A percentile compares a stretch with the other conserved stretches of the same genome.
Evolutionary conservation across 768 basidiomycete species (phyloP).

Genomic region (Termitomyces sp.): DNA sequence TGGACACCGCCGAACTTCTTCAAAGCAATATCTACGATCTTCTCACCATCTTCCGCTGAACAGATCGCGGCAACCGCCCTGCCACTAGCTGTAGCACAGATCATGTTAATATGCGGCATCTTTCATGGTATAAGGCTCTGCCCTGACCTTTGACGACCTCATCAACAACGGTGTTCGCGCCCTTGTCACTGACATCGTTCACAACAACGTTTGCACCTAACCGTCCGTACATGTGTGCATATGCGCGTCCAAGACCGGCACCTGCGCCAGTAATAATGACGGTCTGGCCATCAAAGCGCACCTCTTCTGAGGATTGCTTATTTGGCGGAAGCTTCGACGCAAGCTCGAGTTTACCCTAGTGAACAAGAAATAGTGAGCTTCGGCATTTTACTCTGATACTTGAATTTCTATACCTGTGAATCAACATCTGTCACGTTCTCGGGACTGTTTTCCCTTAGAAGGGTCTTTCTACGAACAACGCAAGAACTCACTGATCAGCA

Average conservation of each 20-base stretch:
- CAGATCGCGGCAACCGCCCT: constrained; percentile 80
- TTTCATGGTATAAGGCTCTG: not conserved
- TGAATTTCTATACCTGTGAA: constrained; percentile 35
- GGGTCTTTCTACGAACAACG: not conserved
- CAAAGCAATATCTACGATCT: constrained; percentile 81
- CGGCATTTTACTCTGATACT: not conserved
- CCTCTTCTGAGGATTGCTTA: constrained; percentile 58
- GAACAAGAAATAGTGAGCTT: not conserved
- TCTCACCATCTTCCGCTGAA: constrained; percentile 90
- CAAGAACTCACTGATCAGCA: constrained; percentile 57
- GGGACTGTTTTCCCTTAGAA: constrained; percentile 46
- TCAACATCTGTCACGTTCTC: constrained; percentile 60
- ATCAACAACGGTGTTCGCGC: constrained; percentile 78
- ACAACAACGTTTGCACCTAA: constrained; percentile 97
- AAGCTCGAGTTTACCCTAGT: constrained; percentile 53
- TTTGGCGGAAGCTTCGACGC: constrained; percentile 67
- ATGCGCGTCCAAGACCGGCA: constrained; percentile 88
- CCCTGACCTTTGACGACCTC: constrained; percentile 77
- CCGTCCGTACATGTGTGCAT: constrained; percentile 87
- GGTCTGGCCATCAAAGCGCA: constrained; percentile 87
- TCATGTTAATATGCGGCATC: not conserved
- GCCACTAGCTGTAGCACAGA: constrained; percentile 62
- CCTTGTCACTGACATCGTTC: constrained; percentile 90
- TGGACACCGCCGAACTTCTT: constrained; percentile 89
- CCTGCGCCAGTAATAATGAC: constrained; percentile 95